These are phyloP conservation scores for Aeschynomene evenia DNA, from an alignment of 306 rosid species.

Conservation along the genomic window DNA sequence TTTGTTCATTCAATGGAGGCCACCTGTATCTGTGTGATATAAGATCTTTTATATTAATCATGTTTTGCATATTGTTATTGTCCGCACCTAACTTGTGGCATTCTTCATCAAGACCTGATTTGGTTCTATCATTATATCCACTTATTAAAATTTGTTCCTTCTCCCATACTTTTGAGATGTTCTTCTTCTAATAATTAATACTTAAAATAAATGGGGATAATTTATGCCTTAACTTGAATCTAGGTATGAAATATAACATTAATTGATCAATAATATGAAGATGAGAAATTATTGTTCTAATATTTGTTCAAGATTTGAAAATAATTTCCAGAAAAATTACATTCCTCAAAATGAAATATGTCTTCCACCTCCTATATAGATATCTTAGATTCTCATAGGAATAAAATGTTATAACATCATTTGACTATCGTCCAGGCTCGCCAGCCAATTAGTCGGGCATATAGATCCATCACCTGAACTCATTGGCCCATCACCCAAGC, in stretches of 20 bases:
- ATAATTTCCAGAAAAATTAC: no score
- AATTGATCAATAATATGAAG: no score
- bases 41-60: slow-evolving; percentile 4
- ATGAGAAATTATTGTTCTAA: background rate
- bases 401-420: no score
- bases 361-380: no score
- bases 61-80: slow-evolving; percentile 30
- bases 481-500: no score
- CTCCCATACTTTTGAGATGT: background rate
- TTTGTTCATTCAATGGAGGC: slow-evolving; percentile 29
- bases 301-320: background rate
- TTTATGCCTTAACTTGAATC: background rate
- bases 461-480: no score
- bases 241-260: background rate
- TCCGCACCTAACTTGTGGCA: background rate
- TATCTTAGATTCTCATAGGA: no score
- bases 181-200: background rate
- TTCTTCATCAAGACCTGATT: background rate
- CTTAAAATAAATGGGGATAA: background rate
- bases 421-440: no score
- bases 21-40: slow-evolving; percentile 31
- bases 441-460: no score
- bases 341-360: no score
- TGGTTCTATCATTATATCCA: background rate
- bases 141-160: background rate